Percentiles rank a stretch among this genome's conserved stretches.
phyloP scores from a whole-genome alignment of 1,139 yeast genomes.

The Pichia cactophila region DNA sequence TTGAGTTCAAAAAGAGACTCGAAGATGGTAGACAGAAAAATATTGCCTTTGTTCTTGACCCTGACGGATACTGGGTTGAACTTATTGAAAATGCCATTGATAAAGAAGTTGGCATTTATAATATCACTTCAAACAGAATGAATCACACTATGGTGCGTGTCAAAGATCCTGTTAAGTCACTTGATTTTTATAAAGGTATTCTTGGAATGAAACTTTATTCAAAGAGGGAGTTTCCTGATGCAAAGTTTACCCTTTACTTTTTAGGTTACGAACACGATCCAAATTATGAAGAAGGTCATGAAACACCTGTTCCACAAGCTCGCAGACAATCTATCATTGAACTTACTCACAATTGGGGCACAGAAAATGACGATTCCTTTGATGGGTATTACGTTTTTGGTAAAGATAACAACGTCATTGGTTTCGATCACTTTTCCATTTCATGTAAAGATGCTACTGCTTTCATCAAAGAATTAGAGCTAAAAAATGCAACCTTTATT shows the following conservation, averaged over 20 bases:
- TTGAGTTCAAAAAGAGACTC: slow-evolving; percentile 71
- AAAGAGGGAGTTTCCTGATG: slow-evolving; percentile 49
- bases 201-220: slow-evolving; percentile 73
- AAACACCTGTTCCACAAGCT: slow-evolving; percentile 30
- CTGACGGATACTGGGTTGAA: slow-evolving; percentile 97
- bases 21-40: slow-evolving; percentile 86
- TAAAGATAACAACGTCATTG: slow-evolving; percentile 82
- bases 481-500: slow-evolving; percentile 40
- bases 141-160: slow-evolving; percentile 94
- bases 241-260: slow-evolving; percentile 80
- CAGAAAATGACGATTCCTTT: slow-evolving; percentile 70
- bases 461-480: slow-evolving; percentile 33
- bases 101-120: slow-evolving; percentile 34
- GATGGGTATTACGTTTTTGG: slow-evolving; percentile 57
- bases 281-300: slow-evolving; percentile 29
- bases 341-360: slow-evolving; percentile 92
- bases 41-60: slow-evolving; percentile 91
- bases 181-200: slow-evolving; percentile 67
- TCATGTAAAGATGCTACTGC: slow-evolving; percentile 58
- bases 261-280: slow-evolving; percentile 54
- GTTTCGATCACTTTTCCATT: slow-evolving; percentile 82
- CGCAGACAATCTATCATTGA: slow-evolving; percentile 66
- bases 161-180: slow-evolving; percentile 70
- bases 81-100: slow-evolving; percentile 55
- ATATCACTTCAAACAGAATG: slow-evolving; percentile 46